Base-by-base conservation (phyloP, 2,329 filamentous ascomycete species). In the Rhytidhysteron rufulum region DNA sequence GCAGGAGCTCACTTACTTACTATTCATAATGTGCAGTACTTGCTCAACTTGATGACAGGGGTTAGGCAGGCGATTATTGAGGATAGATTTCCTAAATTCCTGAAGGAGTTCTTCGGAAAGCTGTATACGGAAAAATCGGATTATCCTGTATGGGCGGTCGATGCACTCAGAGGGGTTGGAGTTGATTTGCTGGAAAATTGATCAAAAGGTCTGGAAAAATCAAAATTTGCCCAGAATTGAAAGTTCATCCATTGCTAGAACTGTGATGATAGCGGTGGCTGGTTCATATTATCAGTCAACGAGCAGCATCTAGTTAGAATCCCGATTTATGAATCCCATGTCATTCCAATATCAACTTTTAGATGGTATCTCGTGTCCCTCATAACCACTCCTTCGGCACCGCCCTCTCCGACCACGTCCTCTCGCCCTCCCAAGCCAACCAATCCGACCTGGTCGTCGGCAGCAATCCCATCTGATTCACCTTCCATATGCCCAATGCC, bases 371-470 rank as follows among this genome's bases (percentile, higher is more conserved):
- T n/a, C n/a, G n/a, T n/a, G n/a, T n/a, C n/a, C n/a, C n/a, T n/a
- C 19, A 65, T 41, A 65, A 40, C 62, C 62, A 65, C 36, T 63
- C 60, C 42, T 47, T 49, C 1, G 62, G 62, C 38, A 65, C 56
- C 6, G 59, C 62, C 50, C 56, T 50, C 47, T 64, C 62, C 17
- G 53, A 58, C 61, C 61, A 65, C 10, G 52, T 58, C 58, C 86
- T 78, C 62, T 86, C 81, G 15, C 76, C 75, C 65, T 98, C 93
- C 93, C 93, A 98, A 41, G 91, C 91, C 56, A 98, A 73, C 93
- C 93, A 98, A 67, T 98, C 93, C 51, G 89, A 95, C 62, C 88
- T 83, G 44, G 93, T 97, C 39, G 93, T 98, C 82, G 93, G 93
- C 65, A 98, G 73, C 53, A 98, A 69, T 1, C 93, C 93, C 93